phyloP scores from a whole-genome alignment of 192 early-diverging fungal genomes.

The Umbelopsis ramanniana region DNA sequence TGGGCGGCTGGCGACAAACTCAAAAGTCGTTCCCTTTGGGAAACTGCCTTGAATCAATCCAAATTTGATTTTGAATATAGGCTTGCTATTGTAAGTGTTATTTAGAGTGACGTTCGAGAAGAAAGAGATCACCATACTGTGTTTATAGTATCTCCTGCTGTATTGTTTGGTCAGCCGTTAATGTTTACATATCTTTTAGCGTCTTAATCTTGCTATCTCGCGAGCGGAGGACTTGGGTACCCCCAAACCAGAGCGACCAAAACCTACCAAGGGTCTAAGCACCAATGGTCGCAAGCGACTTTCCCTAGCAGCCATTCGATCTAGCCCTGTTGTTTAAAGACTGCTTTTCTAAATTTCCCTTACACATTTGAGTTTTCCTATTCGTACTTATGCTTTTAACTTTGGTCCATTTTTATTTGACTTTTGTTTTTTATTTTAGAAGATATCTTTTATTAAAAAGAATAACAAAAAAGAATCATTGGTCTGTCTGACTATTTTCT shows the following conservation, averaged over 20 bases:
- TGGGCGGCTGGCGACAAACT: constrained; percentile 41
- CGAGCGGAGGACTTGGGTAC: constrained; percentile 30
- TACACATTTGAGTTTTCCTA: not conserved
- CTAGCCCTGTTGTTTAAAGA: constrained; percentile 13
- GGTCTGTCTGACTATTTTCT: too few relatives aligned
- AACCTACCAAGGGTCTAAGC: constrained; percentile 31
- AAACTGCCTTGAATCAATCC: constrained; percentile 39
- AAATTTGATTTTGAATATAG: constrained; percentile 59
- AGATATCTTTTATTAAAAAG: too few relatives aligned
- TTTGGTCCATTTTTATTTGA: not conserved
- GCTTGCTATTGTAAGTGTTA: constrained; percentile 30
- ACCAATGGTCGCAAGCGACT: constrained; percentile 41
- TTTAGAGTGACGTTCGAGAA: not conserved
- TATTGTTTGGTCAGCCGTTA: not conserved
- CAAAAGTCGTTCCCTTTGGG: constrained; percentile 47
- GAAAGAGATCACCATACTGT: not conserved
- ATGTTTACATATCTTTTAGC: constrained; percentile 26
- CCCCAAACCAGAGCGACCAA: constrained; percentile 28
- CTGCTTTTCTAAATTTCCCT: not conserved
- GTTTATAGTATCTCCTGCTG: too few relatives aligned
- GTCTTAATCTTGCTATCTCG: constrained; percentile 31
- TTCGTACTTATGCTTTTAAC: not conserved
- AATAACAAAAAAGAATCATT: too few relatives aligned
- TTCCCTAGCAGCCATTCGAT: constrained; percentile 23
- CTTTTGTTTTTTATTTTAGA: not conserved